phyloP scores from a whole-genome alignment of 2,329 filamentous ascomycete genomes.

The Apiospora arundinis region DNA sequence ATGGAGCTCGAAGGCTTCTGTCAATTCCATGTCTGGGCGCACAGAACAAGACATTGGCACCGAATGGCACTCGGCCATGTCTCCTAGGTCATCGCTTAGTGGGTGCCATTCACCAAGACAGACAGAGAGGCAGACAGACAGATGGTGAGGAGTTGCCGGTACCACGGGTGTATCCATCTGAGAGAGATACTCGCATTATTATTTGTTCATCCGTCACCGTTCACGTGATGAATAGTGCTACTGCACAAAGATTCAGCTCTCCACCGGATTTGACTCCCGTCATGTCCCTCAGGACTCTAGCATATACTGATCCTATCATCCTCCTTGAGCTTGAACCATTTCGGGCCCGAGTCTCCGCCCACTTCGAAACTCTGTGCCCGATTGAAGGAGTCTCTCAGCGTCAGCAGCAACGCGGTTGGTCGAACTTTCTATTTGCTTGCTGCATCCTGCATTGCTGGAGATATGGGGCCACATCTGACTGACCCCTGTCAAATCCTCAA shows the following conservation, averaged over 20 bases:
- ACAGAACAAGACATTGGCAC: neutral
- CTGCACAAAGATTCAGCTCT: slow-evolving; percentile 8
- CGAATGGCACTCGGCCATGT: neutral
- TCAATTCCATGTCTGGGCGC: slow-evolving; percentile 3
- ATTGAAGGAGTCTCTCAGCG: slow-evolving; percentile 13
- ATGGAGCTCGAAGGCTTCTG: neutral
- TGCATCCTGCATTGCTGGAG: slow-evolving; percentile 16
- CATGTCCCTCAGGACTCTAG: neutral
- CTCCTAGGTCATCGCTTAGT: neutral
- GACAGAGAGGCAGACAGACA: neutral
- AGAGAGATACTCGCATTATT: neutral
- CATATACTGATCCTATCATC: slow-evolving; percentile 15
- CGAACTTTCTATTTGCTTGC: slow-evolving; percentile 1
- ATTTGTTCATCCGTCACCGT: neutral
- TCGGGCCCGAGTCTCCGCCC: slow-evolving; percentile 8
- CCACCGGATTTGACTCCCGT: slow-evolving; percentile 2
- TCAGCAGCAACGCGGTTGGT: slow-evolving; percentile 15
- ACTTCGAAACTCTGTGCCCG: slow-evolving; percentile 4
- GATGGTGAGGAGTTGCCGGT: neutral
- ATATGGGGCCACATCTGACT: slow-evolving; percentile 7
- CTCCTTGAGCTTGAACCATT: slow-evolving; percentile 12
- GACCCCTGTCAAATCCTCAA: slow-evolving; percentile 4
- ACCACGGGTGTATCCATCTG: neutral
- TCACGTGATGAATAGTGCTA: neutral
- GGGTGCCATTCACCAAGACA: neutral